Evolutionary conservation across 2,329 filamentous ascomycete genomes (phyloP).

Genomic region (Colletotrichum phormii): DNA sequence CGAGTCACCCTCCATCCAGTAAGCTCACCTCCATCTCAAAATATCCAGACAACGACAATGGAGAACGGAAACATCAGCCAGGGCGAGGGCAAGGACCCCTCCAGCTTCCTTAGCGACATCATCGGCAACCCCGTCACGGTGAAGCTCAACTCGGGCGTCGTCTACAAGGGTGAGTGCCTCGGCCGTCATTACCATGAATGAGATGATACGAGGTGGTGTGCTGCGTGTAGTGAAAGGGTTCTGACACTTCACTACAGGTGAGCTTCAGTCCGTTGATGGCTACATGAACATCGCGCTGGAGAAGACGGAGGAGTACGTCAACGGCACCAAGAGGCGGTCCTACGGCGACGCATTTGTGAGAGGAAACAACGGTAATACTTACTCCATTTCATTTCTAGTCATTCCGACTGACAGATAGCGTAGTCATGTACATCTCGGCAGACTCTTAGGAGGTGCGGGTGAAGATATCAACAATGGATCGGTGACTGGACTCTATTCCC

Average conservation of each 20-base stretch:
- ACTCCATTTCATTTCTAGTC: background rate
- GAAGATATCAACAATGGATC: background rate
- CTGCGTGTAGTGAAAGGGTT: slow-evolving; percentile 32
- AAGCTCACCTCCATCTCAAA: background rate
- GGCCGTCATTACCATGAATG: too few relatives aligned
- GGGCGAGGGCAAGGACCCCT: slow-evolving; percentile 88
- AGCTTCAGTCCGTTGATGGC: slow-evolving; percentile 95
- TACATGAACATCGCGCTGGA: slow-evolving; percentile 99
- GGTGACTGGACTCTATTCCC: background rate
- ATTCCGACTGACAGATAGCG: slow-evolving; percentile 35
- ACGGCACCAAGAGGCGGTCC: slow-evolving; percentile 82
- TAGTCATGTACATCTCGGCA: slow-evolving; percentile 79
- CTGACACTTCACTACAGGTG: slow-evolving; percentile 67
- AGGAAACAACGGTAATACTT: slow-evolving; percentile 86
- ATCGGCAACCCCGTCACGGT: slow-evolving; percentile 95
- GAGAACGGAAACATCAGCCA: slow-evolving; percentile 76
- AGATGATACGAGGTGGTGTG: background rate
- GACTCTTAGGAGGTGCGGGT: slow-evolving; percentile 56
- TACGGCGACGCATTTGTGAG: slow-evolving; percentile 97
- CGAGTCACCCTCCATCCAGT: background rate
- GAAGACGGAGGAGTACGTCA: slow-evolving; percentile 91
- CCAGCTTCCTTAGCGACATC: slow-evolving; percentile 92
- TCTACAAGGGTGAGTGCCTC: slow-evolving; percentile 84
- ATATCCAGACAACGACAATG: slow-evolving; percentile 61
- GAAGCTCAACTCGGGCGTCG: slow-evolving; percentile 97